Percentiles rank a stretch among this genome's conserved stretches.
phyloP scores from a whole-genome alignment of 805 yeast genomes.

The Suhomyces xylopsoci region DNA sequence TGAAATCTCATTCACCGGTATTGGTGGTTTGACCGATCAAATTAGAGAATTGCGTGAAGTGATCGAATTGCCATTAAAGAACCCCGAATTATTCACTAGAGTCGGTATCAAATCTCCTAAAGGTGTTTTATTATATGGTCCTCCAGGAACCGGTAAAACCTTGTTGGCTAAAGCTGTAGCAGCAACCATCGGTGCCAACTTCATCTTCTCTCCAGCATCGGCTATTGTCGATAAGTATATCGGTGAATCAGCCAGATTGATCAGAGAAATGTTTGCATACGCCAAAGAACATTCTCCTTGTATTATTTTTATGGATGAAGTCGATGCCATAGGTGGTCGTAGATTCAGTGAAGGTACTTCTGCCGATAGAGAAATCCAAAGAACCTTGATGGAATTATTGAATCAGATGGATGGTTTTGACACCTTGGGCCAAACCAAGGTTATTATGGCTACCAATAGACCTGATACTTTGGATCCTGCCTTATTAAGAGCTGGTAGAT shows the following conservation, averaged over 20 bases:
- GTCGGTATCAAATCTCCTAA: conserved; percentile 99
- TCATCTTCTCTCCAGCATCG: conserved; percentile 96
- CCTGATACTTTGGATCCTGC: conserved; percentile 99
- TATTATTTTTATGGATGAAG: conserved; percentile 97
- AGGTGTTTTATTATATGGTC: conserved; percentile 94
- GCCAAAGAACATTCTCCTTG: conserved; percentile 98
- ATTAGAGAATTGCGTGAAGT: conserved; percentile 96
- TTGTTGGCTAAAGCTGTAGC: conserved; percentile 96
- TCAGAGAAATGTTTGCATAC: conserved; percentile 96
- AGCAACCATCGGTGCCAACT: conserved; percentile 96
- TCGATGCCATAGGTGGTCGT: conserved; percentile 98
- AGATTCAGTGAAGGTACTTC: conserved; percentile 97
- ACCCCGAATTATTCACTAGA: conserved; percentile 91
- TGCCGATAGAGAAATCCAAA: conserved; percentile 97
- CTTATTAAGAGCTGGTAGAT: conserved; percentile 92
- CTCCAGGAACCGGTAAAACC: conserved; percentile 98
- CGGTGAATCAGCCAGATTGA: conserved; percentile 95
- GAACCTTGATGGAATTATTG: conserved; percentile 93
- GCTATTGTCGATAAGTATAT: conserved; percentile 97
- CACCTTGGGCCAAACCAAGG: conserved; percentile 92
- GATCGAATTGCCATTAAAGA: conserved; percentile 92
- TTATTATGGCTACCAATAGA: conserved; percentile 98
- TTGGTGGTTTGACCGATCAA: conserved; percentile 95
- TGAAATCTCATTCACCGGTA: conserved; percentile 87
- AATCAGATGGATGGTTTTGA: conserved; percentile 99